phyloP scores from a whole-genome alignment of 306 rosid species.

The Prinsepia uniflora region DNA sequence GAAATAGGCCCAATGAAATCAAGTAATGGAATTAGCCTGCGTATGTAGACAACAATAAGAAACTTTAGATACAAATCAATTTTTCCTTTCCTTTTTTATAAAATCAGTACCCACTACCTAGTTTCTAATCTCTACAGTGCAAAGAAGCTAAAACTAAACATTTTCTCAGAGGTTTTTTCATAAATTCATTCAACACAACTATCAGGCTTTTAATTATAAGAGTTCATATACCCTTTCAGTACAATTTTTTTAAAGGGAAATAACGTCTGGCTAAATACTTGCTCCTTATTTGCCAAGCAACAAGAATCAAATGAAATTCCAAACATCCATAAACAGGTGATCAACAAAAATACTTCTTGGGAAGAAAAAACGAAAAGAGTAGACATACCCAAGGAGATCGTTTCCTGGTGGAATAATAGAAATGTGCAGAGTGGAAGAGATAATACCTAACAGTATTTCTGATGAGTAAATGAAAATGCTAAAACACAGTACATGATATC shows the following conservation, averaged over 20 bases:
- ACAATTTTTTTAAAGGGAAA: neutral
- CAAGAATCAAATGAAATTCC: neutral
- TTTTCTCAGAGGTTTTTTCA: conserved; percentile 3
- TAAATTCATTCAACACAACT: neutral
- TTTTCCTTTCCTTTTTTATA: neutral
- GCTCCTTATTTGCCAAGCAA: neutral
- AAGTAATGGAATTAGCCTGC: neutral
- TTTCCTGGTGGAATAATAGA: neutral
- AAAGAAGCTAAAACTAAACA: neutral
- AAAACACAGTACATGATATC: neutral
- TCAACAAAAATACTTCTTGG: conserved; percentile 7
- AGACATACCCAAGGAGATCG: neutral
- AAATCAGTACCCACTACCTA: neutral
- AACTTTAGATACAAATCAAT: neutral
- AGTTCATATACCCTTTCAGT: neutral
- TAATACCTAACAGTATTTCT: neutral
- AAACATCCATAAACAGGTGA: conserved; percentile 2
- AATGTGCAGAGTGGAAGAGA: neutral
- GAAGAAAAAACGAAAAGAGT: neutral
- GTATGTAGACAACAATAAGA: conserved; percentile 8
- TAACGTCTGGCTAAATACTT: neutral
- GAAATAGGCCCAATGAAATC: conserved; percentile 5
- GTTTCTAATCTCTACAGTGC: neutral
- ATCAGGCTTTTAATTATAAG: neutral
- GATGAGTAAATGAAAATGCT: neutral